Percentiles rank a stretch among this genome's conserved stretches.
These are phyloP conservation scores for Psidium guajava DNA, from an alignment of 345 rosid genomes.

Conservation along the genomic window DNA sequence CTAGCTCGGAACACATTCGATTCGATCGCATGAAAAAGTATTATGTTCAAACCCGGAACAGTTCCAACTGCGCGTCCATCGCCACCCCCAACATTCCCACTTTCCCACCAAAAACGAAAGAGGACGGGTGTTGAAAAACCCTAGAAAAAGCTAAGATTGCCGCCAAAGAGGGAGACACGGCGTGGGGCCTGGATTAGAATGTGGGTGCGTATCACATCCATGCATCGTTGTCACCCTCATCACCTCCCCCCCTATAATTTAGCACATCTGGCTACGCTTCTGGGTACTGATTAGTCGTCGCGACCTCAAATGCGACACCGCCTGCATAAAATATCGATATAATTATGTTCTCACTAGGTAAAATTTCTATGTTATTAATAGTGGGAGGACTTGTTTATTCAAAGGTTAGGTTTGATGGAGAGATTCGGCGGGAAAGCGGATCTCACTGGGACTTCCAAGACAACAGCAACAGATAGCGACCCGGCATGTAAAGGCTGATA, in stretches of 20 bases:
- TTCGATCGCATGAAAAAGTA: neutral
- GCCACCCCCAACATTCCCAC: neutral
- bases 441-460: neutral
- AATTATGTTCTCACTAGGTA: neutral
- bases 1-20: neutral
- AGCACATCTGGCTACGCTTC: neutral
- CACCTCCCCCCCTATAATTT: neutral
- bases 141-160: conserved; percentile 22
- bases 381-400: neutral
- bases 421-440: conserved; percentile 1
- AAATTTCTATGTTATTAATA: neutral
- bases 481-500: neutral
- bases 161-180: conserved; percentile 21
- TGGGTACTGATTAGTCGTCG: neutral
- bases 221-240: conserved; percentile 24
- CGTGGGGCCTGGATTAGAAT: conserved; percentile 20
- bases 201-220: conserved; percentile 29
- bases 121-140: conserved; percentile 11
- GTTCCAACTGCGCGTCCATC: neutral
- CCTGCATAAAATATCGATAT: neutral
- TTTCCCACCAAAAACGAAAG: neutral
- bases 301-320: neutral
- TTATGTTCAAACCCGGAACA: neutral
- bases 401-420: conserved; percentile 1
- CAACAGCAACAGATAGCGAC: conserved; percentile 6